Evolutionary conservation across 2,329 filamentous ascomycete genomes (phyloP).

Genomic region (Penicillium brevicompactum): DNA sequence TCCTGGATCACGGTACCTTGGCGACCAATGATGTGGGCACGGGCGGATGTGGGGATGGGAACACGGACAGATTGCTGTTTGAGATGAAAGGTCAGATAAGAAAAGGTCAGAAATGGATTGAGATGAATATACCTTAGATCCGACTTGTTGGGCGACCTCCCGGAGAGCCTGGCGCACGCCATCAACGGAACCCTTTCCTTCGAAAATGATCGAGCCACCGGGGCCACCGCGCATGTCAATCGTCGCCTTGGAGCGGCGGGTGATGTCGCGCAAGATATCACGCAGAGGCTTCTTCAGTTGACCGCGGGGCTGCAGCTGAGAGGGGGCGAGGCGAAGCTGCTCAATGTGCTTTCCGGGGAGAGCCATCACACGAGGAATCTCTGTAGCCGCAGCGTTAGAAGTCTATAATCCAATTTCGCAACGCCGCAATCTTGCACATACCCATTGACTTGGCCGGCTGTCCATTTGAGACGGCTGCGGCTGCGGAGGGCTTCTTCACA

Average conservation of each 20-base stretch:
- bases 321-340: constrained; percentile 70
- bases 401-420: constrained; percentile 21
- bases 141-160: constrained; percentile 85
- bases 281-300: constrained; percentile 82
- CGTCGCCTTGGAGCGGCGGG: constrained; percentile 84
- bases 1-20: constrained; percentile 87
- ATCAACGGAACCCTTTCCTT: constrained; percentile 80
- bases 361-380: constrained; percentile 62
- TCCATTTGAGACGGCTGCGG: constrained; percentile 46
- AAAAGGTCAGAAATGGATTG: neutral
- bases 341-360: constrained; percentile 84
- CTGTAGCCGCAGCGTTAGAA: constrained; percentile 17
- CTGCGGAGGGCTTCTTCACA: constrained; percentile 56
- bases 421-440: constrained; percentile 53
- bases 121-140: constrained; percentile 67
- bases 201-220: constrained; percentile 75
- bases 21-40: constrained; percentile 90
- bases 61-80: constrained; percentile 68
- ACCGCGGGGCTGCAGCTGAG: constrained; percentile 72
- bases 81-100: neutral
- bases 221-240: constrained; percentile 76
- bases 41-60: constrained; percentile 77
- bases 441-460: constrained; percentile 54
- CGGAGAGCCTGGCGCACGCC: constrained; percentile 85
- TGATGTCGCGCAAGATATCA: constrained; percentile 88